A percentile compares a stretch with the other conserved stretches of the same genome.
phyloP scores from a whole-genome alignment of 352 stramenopile species.

The Globisporangium paroecandrum region DNA sequence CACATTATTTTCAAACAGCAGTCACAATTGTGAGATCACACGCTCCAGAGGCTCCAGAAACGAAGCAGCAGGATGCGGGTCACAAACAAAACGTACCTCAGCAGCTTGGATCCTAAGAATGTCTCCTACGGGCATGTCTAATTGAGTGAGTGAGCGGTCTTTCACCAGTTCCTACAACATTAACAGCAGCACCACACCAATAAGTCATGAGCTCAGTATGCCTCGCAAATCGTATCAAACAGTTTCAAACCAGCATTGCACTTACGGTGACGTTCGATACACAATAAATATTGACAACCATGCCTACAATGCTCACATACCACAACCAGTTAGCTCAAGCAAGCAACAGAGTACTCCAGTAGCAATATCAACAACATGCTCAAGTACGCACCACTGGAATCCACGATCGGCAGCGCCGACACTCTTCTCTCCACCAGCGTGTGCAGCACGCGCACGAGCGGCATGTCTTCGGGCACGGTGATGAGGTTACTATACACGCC shows the following conservation, averaged over 20 bases:
- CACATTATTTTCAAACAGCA: too few species aligned
- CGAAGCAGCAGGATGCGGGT: background rate
- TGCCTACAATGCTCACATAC: constrained; percentile 33
- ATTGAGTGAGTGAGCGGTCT: constrained; percentile 82
- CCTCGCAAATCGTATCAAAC: background rate
- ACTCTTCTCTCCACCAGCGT: constrained; percentile 79
- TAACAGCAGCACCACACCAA: background rate
- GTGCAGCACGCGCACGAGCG: constrained; percentile 92
- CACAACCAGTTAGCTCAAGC: constrained; percentile 2
- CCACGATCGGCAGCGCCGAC: constrained; percentile 81
- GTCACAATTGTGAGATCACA: too few species aligned
- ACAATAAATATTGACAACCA: constrained; percentile 92
- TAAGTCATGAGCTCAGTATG: background rate
- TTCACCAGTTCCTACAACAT: constrained; percentile 73
- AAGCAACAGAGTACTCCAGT: background rate
- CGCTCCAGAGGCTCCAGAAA: background rate
- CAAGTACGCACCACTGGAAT: constrained; percentile 65
- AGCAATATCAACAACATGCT: background rate
- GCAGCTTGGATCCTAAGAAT: constrained; percentile 84
- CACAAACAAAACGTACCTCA: constrained; percentile 40
- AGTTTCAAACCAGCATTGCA: background rate
- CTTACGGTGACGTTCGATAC: constrained; percentile 86
- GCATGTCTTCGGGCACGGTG: constrained; percentile 90
- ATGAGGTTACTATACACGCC: constrained; percentile 94
- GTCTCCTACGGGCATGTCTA: constrained; percentile 86